Evolutionary conservation across 2,329 filamentous ascomycete genomes (phyloP), one percentile per base, ranked within the genome.

Genomic region (Plectosphaerella sp.): DNA sequence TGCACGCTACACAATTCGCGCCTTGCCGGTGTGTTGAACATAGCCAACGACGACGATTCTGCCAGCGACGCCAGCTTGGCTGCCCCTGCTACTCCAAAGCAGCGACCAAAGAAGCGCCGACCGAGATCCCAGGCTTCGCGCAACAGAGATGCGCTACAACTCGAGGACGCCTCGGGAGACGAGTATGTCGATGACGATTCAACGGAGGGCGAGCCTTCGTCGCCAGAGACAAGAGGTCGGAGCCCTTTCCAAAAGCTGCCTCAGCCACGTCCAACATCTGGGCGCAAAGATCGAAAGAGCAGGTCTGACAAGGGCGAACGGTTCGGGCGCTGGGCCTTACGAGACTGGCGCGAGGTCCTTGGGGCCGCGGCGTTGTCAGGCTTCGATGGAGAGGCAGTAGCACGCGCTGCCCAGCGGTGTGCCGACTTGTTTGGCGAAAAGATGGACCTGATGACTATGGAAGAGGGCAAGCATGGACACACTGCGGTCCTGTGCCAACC

Each of bases 341-440:
- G 88, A 20, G 88, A 95, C 70, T 97, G 93, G 93, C 88, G 84
- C 58, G 89, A 96, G 58, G 80, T 97, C 2, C 71, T 97, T 25
- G 89, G 89, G 1, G 77, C 91, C 1, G 93, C 93, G 3, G 80
- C 89, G 0, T 71, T 95, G 48, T 81, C 81, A 2, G 90, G 88
- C 0, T 92, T 91, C 68, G 73, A 87, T 1, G 67, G 75, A 0
- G 67, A 72, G 1, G 87, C 84, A 1, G 69, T 97, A 12, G 79
- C 84, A 49, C 81, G 89, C 28, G 81, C 91, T 0, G 80, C 87
- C 2, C 77, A 84, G 62, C 80, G 93, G 47, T 97, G 92, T 62
- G 82, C 87, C 3, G 73, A 80, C 45, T 72, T 96, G 0, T 96
- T 97, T 60, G 80, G 78, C 0, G 82, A 94, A 67, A 73, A 79